These are phyloP conservation scores for Aciculoconidium aculeatum DNA, from an alignment of 805 yeast species.

Conservation along the genomic window DNA sequence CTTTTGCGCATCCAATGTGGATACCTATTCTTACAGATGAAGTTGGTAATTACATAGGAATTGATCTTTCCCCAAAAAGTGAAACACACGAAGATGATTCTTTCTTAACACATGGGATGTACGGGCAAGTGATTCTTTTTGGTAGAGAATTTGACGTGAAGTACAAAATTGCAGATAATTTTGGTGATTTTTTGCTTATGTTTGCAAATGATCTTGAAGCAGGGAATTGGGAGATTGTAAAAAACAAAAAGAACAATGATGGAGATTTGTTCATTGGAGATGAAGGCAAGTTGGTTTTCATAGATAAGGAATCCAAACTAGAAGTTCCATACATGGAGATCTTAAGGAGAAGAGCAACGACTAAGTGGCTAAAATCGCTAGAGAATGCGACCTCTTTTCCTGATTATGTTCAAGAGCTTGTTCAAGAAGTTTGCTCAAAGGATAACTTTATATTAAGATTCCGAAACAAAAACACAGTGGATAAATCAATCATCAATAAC, in stretches of 20 bases:
- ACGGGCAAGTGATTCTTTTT: slow-evolving; percentile 89
- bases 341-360: slow-evolving; percentile 25
- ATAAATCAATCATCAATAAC: slow-evolving; percentile 26
- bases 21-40: slow-evolving; percentile 86
- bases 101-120: slow-evolving; percentile 25
- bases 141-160: slow-evolving; percentile 94
- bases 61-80: slow-evolving; percentile 65
- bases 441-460: slow-evolving; percentile 15
- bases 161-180: slow-evolving; percentile 76
- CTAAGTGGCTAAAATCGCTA: slow-evolving; percentile 28
- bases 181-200: slow-evolving; percentile 80
- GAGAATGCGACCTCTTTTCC: too few species aligned
- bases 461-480: slow-evolving; percentile 19
- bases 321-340: slow-evolving; percentile 39
- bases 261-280: slow-evolving; percentile 52
- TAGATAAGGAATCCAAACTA: slow-evolving; percentile 50
- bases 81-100: too few species aligned
- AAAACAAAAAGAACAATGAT: slow-evolving; percentile 28
- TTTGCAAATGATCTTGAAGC: slow-evolving; percentile 84
- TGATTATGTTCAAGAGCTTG: slow-evolving; percentile 6
- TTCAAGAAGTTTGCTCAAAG: slow-evolving; percentile 16
- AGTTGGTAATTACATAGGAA: slow-evolving; percentile 86
- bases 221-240: slow-evolving; percentile 73
- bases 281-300: slow-evolving; percentile 68
- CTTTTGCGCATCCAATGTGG: slow-evolving; percentile 90